phyloP scores from a whole-genome alignment of 805 yeast species.

The Saccharomyces kudriavzevii region DNA sequence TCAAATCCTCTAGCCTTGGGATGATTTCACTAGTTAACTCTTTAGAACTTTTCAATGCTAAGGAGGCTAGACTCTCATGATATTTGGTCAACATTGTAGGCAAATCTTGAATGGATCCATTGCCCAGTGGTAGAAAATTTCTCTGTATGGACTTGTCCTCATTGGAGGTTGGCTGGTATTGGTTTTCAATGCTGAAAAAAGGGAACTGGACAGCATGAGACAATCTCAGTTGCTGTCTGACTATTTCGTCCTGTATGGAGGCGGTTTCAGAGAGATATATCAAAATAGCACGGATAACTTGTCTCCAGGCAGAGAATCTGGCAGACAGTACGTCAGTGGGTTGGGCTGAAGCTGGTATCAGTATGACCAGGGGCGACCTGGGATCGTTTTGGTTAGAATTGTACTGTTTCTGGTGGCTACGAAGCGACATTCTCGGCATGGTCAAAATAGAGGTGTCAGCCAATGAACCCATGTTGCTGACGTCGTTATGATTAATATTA shows the following conservation, averaged over 20 bases:
- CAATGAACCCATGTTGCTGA: background rate
- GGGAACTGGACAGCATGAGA: conserved; percentile 66
- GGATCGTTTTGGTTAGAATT: conserved; percentile 31
- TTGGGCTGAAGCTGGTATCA: conserved; percentile 51
- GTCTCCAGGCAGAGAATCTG: conserved; percentile 82
- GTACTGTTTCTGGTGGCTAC: background rate
- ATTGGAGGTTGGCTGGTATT: conserved; percentile 20
- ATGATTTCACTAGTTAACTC: conserved; percentile 55
- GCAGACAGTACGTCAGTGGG: conserved; percentile 85
- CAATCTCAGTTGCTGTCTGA: conserved; percentile 71
- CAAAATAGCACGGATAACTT: conserved; percentile 63
- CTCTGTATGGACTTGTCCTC: conserved; percentile 26
- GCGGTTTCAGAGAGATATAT: conserved; percentile 73
- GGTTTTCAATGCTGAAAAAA: conserved; percentile 25
- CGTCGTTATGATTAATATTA: background rate
- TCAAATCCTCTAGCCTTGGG: conserved; percentile 59
- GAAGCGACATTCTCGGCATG: background rate
- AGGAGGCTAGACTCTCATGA: conserved; percentile 51
- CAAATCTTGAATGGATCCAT: conserved; percentile 74
- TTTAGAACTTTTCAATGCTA: conserved; percentile 50
- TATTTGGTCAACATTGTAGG: conserved; percentile 63
- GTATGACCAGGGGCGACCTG: conserved; percentile 40
- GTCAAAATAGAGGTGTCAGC: background rate
- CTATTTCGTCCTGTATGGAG: conserved; percentile 79
- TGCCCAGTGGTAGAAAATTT: conserved; percentile 70